phyloP scores from a whole-genome alignment of 768 basidiomycete species.

The Agrocybe pediades region DNA sequence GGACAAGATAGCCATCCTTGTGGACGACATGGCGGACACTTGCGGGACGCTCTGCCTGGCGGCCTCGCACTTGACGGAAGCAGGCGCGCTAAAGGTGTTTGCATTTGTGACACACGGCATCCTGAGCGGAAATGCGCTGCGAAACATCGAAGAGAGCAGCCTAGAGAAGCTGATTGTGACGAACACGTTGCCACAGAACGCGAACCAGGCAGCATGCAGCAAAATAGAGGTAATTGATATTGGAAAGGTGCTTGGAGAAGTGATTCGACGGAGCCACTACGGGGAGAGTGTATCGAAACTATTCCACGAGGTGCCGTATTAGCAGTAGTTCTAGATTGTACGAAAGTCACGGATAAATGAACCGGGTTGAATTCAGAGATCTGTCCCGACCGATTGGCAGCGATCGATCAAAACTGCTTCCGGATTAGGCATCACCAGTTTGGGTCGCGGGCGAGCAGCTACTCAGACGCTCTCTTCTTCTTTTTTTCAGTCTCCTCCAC shows the following conservation, averaged over 20 bases:
- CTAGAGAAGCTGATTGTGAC: conserved; percentile 97
- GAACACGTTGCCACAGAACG: conserved; percentile 92
- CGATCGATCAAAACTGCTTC: conserved; percentile 13
- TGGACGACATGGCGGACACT: conserved; percentile 99
- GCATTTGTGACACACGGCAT: conserved; percentile 98
- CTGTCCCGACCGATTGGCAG: conserved; percentile 27
- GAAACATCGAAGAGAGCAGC: conserved; percentile 66
- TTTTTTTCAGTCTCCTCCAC: conserved; percentile 28
- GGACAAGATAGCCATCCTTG: conserved; percentile 90
- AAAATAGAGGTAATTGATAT: conserved; percentile 96
- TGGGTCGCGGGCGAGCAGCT: conserved; percentile 18
- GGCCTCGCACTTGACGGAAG: conserved; percentile 84
- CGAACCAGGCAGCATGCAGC: conserved; percentile 66
- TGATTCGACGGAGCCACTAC: conserved; percentile 93
- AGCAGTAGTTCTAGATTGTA: conserved; percentile 26
- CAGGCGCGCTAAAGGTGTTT: conserved; percentile 82
- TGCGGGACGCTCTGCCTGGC: conserved; percentile 94
- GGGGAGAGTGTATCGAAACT: conserved; percentile 92
- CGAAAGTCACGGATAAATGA: conserved; percentile 11
- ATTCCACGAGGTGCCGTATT: conserved; percentile 90
- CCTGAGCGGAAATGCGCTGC: conserved; percentile 85
- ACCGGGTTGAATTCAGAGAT: conserved; percentile 23
- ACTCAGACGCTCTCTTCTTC: conserved; percentile 17
- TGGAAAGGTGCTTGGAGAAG: conserved; percentile 92
- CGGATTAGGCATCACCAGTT: conserved; percentile 20